Evolutionary conservation across 1,284 basidiomycete species (phyloP), one percentile per base, ranked within the genome.

Genomic region (Marasmius fiardii): DNA sequence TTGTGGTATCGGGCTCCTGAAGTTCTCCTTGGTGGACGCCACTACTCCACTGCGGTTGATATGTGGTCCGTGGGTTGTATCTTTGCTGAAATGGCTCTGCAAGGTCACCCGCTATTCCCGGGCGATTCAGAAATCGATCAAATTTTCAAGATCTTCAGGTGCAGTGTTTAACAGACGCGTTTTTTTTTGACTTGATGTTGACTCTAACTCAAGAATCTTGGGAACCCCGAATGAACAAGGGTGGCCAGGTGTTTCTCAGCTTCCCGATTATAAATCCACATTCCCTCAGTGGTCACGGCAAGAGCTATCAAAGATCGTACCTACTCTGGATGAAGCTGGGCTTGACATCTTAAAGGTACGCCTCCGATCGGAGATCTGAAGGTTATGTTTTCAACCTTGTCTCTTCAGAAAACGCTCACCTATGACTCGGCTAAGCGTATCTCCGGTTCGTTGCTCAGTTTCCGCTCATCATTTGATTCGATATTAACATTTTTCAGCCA

Each of bases 41-140:
- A 98, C 68, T 99, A 99, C 74, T 90, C 91, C 20, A 99, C 97
- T 1, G 90, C 92, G 28, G 93, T 98, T 66, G 97, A 99, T 73
- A 96, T 98, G 85, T 99, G 96, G 96, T 95, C 92, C 47, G 95
- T 98, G 23, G 96, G 95, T 1, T 94, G 92, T 64, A 96, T 96
- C 67, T 90, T 92, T 63, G 93, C 93, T 7, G 93, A 96, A 73
- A 95, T 96, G 93, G 85, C 91, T 54, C 86, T 92, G 81, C 79
- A 83, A 60, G 88, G 94, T 23, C 83, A 87, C 62, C 95, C 96
- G 1, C 80, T 98, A 23, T 98, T 98, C 82, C 95, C 96, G 12
- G 96, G 97, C 8, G 96, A 99, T 74, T 98, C 95, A 26, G 96
- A 99, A 74, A 99, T 99, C 66, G 96, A 99, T 75, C 95, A 99